Percentiles rank a stretch among this genome's conserved stretches.
These are phyloP conservation scores for Mortierella claussenii DNA, from an alignment of 192 early-diverging fungal species.

Conservation along the genomic window DNA sequence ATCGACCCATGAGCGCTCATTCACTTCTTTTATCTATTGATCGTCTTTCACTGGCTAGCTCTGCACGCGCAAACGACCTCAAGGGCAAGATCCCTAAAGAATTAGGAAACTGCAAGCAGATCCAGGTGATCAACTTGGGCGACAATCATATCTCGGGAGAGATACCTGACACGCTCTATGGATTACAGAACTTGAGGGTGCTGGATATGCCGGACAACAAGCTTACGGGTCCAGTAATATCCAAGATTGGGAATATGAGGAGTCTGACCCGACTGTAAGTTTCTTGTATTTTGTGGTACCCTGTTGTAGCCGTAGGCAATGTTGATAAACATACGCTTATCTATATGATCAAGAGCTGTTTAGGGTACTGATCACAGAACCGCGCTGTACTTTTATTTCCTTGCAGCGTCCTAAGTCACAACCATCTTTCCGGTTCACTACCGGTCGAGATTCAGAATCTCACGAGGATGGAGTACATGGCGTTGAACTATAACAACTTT, in stretches of 20 bases:
- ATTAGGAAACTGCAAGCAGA: too few relatives aligned
- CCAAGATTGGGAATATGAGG: conserved; percentile 24
- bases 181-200: conserved; percentile 13
- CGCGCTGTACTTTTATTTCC: neutral
- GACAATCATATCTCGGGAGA: conserved; percentile 28
- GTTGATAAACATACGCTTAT: too few relatives aligned
- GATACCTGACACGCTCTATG: conserved; percentile 19
- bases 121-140: conserved; percentile 7
- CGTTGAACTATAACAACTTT: conserved; percentile 34
- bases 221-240: conserved; percentile 1
- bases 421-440: conserved; percentile 19
- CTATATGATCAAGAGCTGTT: too few relatives aligned
- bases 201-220: conserved; percentile 26
- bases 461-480: conserved; percentile 24
- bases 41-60: too few relatives aligned
- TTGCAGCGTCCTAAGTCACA: conserved; percentile 26
- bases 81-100: too few relatives aligned
- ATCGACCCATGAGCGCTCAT: too few relatives aligned
- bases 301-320: too few relatives aligned
- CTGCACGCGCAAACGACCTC: too few relatives aligned
- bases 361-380: too few relatives aligned
- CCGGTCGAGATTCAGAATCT: conserved; percentile 34
- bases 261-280: too few relatives aligned
- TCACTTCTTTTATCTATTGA: too few relatives aligned
- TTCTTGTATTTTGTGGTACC: too few relatives aligned